Evolutionary conservation across 768 basidiomycete species (phyloP).

Genomic region (Pleurotus platypus): DNA sequence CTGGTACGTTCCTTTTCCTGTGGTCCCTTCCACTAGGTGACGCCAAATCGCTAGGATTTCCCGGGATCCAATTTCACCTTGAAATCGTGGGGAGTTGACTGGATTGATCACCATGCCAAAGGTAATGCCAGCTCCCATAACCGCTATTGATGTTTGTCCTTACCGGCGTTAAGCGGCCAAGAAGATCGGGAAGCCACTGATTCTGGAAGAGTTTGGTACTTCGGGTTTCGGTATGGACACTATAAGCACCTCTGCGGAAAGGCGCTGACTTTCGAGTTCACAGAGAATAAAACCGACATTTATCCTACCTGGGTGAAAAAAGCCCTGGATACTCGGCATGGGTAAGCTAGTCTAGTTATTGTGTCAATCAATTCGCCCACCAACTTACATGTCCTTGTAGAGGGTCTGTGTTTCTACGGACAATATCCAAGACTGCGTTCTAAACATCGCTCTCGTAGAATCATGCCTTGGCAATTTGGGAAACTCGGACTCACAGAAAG

Average conservation of each 20-base stretch:
- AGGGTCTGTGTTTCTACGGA: no score
- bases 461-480: constrained; percentile 62
- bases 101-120: constrained; percentile 54
- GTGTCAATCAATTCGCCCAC: no score
- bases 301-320: constrained; percentile 49
- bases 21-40: background rate
- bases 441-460: constrained; percentile 22
- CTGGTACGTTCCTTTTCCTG: constrained; percentile 24
- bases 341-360: constrained; percentile 27
- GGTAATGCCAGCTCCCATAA: constrained; percentile 22
- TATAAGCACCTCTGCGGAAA: background rate
- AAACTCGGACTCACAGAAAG: constrained; percentile 43
- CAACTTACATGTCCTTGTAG: no score
- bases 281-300: constrained; percentile 46
- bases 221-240: constrained; percentile 33
- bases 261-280: background rate
- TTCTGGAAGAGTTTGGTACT: constrained; percentile 64
- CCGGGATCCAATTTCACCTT: constrained; percentile 47
- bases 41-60: constrained; percentile 27
- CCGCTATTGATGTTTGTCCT: background rate
- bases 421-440: no score
- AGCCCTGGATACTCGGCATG: constrained; percentile 47
- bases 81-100: constrained; percentile 49
- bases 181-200: constrained; percentile 53
- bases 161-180: constrained; percentile 35